Base-by-base conservation (phyloP, 2,329 filamentous ascomycete species). In the Polychaeton citri region DNA sequence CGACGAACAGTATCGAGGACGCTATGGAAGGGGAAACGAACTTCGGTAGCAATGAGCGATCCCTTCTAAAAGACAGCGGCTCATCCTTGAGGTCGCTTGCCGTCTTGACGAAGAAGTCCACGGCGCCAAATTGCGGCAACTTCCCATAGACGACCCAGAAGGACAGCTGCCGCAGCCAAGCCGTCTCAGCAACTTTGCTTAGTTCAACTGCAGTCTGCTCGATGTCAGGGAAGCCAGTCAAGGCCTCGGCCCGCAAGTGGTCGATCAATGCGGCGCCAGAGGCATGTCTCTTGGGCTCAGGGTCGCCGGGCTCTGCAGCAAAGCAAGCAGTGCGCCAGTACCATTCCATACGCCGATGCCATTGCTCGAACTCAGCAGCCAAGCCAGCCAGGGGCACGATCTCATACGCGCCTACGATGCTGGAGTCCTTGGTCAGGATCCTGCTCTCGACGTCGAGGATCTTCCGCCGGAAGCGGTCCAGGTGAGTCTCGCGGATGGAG, bases 101-200 rank as follows among this genome's bases (percentile, higher is more conserved):
- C 7, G 35, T 19, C 18, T 58, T 50, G 15, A 96, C 74, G 54
- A 94, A 94, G 55, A 96, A 96, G 58, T 96, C 88, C n/a, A 73
- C 69, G 4, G 69, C 72, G 2, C 84, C 85, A 53, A 83, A 78
- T 10, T 70, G 71, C 1, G 88, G 87, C 38, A 94, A 61, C 34
- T 81, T 76, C 4, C 90, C 90, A 55, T 94, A 92, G 10, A 96
- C 61, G 6, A 96, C 70, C 88, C 88, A 98, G 18, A 82, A 81
- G 3, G 85, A 82, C 8, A 92, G 69, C 53, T 94, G 86, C 56
- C 85, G 82, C 52, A 96, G 64, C 90, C 90, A 98, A 6, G 87
- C 81, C 19, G 74, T 81, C 61, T 98, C 88, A 0, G 86, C 87
- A 16, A 84, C 66, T 10, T 66, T 72, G n/a, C 84, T 71, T 21